These are phyloP conservation scores for Xylariaceae sp. DNA, from an alignment of 2,329 filamentous ascomycete species.

Conservation along the genomic window DNA sequence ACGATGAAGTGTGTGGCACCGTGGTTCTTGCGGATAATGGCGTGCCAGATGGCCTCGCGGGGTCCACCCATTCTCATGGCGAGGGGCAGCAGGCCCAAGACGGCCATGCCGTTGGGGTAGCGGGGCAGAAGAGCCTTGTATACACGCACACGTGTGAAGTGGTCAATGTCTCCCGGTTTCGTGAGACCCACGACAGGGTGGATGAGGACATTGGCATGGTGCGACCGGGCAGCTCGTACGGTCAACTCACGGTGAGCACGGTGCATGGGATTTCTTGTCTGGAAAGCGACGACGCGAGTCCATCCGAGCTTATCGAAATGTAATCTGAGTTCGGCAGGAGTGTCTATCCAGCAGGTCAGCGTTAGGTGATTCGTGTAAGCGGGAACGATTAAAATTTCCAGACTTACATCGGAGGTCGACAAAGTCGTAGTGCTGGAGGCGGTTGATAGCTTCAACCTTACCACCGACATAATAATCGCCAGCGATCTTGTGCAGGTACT, in stretches of 20 bases:
- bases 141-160: conserved; percentile 98
- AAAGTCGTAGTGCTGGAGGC: conserved; percentile 98
- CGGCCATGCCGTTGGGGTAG: conserved; percentile 99
- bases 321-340: conserved; percentile 86
- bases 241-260: conserved; percentile 96
- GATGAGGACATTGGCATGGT: conserved; percentile 98
- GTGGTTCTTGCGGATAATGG: conserved; percentile 99
- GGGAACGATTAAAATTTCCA: conserved; percentile 52
- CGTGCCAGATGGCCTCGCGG: conserved; percentile 98
- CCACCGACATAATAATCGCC: conserved; percentile 92
- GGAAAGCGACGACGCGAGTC: conserved; percentile 96
- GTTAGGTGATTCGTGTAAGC: not conserved
- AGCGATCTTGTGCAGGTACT: conserved; percentile 77
- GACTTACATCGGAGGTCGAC: conserved; percentile 84
- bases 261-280: conserved; percentile 99
- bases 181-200: conserved; percentile 98
- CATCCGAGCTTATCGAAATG: conserved; percentile 99
- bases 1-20: conserved; percentile 99
- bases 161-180: conserved; percentile 98
- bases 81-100: conserved; percentile 87
- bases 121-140: conserved; percentile 95
- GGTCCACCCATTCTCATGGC: conserved; percentile 99
- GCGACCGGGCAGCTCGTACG: conserved; percentile 88
- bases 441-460: conserved; percentile 92
- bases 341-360: conserved; percentile 52